Percentiles rank a stretch among this genome's conserved stretches.
phyloP scores from a whole-genome alignment of 257 asterid genomes.

The Apocynum venetum region DNA sequence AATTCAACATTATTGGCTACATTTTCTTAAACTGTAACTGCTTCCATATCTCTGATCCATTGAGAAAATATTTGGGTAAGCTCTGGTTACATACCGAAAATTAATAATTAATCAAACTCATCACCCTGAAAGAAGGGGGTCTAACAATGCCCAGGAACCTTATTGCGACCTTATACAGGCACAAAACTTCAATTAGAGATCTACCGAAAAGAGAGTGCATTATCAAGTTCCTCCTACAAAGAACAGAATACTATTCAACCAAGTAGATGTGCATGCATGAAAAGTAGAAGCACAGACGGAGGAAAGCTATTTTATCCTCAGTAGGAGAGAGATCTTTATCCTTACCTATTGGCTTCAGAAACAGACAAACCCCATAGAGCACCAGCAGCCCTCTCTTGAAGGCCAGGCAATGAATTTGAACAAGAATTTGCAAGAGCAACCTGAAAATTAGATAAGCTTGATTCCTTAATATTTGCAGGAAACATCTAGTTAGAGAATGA shows the following conservation, averaged over 20 bases:
- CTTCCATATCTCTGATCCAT: background rate
- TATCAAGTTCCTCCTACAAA: background rate
- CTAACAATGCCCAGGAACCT: background rate
- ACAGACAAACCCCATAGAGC: slow-evolving; percentile 52
- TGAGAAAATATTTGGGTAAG: background rate
- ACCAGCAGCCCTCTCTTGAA: slow-evolving; percentile 54
- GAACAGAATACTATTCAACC: background rate
- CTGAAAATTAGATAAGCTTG: slow-evolving; percentile 20
- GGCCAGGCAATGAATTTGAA: slow-evolving; percentile 44
- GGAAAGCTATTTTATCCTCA: background rate
- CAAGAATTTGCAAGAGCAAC: slow-evolving; percentile 48
- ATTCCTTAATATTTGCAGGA: slow-evolving; percentile 3
- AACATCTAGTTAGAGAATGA: background rate
- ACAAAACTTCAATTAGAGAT: background rate
- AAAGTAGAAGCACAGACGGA: background rate
- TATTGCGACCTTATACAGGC: background rate
- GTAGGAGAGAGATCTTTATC: background rate
- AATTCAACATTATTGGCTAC: background rate
- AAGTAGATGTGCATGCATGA: background rate
- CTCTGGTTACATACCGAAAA: background rate
- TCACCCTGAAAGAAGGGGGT: background rate
- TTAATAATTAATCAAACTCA: background rate
- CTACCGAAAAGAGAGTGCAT: background rate
- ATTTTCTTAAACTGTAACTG: background rate
- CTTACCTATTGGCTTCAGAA: slow-evolving; percentile 77